Evolutionary conservation across 1,284 basidiomycete genomes (phyloP).

Genomic region (Omphalotus olearius): DNA sequence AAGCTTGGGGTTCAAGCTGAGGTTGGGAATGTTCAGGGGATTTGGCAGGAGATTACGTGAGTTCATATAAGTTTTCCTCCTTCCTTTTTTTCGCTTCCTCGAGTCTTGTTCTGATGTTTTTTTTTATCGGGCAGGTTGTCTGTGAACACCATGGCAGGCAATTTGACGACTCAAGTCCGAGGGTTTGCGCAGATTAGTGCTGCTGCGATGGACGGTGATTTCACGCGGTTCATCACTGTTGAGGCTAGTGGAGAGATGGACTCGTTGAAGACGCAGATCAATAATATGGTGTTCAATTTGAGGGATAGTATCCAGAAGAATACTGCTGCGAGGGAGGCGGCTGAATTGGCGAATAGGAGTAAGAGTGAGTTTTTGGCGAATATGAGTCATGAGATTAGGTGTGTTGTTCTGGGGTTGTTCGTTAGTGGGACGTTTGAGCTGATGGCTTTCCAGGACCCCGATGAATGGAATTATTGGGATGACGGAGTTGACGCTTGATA

Average conservation of each 20-base stretch:
- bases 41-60: conserved; percentile 98
- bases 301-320: conserved; percentile 99
- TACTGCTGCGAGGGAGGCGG: conserved; percentile 95
- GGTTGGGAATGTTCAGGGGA: conserved; percentile 95
- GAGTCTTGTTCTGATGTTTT: conserved; percentile 5
- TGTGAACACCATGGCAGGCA: conserved; percentile 95
- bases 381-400: conserved; percentile 96
- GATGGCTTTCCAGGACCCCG: conserved; percentile 63
- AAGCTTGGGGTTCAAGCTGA: conserved; percentile 97
- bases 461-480: conserved; percentile 99
- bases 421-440: background rate
- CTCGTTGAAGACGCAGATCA: conserved; percentile 89
- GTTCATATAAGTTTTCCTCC: too few species aligned
- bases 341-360: conserved; percentile 92
- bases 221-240: conserved; percentile 98
- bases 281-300: conserved; percentile 66
- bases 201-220: conserved; percentile 98
- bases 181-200: conserved; percentile 99
- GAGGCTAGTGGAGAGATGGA: conserved; percentile 99
- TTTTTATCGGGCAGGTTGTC: conserved; percentile 52
- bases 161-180: conserved; percentile 97
- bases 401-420: conserved; percentile 29
- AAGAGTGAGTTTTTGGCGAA: conserved; percentile 99
- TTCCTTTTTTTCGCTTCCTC: conserved; percentile 1
- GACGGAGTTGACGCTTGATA: conserved; percentile 97